Percentiles rank a stretch among this genome's conserved stretches.
Evolutionary conservation across 371 early-diverging fungal species (phyloP).

Genomic region (Apophysomyces variabilis): DNA sequence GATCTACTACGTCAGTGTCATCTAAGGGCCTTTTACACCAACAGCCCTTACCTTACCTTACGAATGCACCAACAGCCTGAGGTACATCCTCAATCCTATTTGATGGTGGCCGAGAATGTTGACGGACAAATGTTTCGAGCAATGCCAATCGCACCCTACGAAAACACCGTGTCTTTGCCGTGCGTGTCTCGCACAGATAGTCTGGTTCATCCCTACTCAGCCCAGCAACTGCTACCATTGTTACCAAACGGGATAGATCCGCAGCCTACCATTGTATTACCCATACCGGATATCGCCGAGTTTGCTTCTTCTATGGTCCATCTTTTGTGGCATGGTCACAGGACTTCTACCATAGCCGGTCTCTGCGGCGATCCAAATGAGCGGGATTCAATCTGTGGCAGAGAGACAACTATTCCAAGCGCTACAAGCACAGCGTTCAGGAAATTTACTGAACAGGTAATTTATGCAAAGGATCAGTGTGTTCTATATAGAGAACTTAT

Average conservation of each 20-base stretch:
- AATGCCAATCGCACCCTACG: not conserved
- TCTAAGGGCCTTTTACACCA: too few relatives aligned
- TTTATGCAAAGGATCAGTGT: not conserved
- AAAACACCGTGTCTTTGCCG: slow-evolving; percentile 4
- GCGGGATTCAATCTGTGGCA: not conserved
- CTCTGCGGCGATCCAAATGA: slow-evolving; percentile 10
- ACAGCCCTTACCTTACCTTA: not conserved
- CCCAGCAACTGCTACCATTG: slow-evolving; percentile 19
- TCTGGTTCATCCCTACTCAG: not conserved
- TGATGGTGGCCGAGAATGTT: not conserved
- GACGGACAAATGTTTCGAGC: not conserved
- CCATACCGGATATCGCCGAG: slow-evolving; percentile 54
- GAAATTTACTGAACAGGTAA: slow-evolving; percentile 60
- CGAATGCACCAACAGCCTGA: not conserved
- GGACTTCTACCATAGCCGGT: slow-evolving; percentile 40
- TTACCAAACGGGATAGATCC: slow-evolving; percentile 37
- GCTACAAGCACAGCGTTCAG: slow-evolving; percentile 55
- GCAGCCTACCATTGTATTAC: slow-evolving; percentile 27
- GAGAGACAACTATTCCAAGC: slow-evolving; percentile 37
- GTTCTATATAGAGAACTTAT: not conserved
- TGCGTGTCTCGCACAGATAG: not conserved
- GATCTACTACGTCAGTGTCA: not conserved
- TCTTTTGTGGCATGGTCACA: slow-evolving; percentile 64
- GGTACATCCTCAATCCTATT: not conserved
- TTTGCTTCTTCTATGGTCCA: slow-evolving; percentile 68